A percentile compares a stretch with the other conserved stretches of the same genome.
Conservation (phyloP, 129 eudicot species). For the Helianthus tuberosus region DNA sequence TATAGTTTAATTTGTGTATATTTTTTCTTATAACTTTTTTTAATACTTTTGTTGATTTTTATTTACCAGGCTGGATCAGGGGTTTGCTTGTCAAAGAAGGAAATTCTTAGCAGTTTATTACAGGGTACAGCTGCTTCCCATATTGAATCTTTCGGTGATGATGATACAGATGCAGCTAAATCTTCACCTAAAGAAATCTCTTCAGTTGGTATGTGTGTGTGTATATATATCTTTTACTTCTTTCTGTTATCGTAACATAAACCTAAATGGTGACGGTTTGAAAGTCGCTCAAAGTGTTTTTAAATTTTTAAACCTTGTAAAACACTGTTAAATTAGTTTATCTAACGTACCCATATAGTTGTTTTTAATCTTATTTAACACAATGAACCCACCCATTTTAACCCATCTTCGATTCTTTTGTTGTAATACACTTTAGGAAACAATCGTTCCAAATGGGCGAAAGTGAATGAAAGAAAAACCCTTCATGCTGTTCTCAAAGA, state of each 20-base stretch:
- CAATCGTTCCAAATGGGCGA: slow-evolving; percentile 58
- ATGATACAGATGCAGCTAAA: slow-evolving; percentile 43
- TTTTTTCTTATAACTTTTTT: not conserved
- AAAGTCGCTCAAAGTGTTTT: slow-evolving; percentile 1
- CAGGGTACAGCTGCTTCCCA: slow-evolving; percentile 83
- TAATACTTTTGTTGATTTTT: slow-evolving; percentile 5
- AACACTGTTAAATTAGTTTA: slow-evolving; percentile 1
- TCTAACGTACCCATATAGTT: not conserved
- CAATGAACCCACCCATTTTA: not conserved
- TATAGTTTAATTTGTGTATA: not conserved
- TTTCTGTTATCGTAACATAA: not conserved
- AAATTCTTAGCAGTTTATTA: slow-evolving; percentile 57
- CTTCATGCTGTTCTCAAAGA: slow-evolving; percentile 74
- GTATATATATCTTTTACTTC: not conserved
- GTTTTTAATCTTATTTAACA: not conserved
- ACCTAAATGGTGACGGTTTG: not conserved
- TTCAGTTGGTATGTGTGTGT: slow-evolving; percentile 38
- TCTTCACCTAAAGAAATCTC: slow-evolving; percentile 22
- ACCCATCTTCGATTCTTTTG: not conserved
- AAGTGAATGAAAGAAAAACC: slow-evolving; percentile 73
- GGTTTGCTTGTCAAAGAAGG: slow-evolving; percentile 62
- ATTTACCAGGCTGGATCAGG: slow-evolving; percentile 62
- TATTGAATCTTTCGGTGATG: slow-evolving; percentile 49
- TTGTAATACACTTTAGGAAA: slow-evolving; percentile 40
- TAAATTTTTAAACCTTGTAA: not conserved